Percentiles rank a stretch among this genome's conserved stretches.
phyloP scores from a whole-genome alignment of 2,329 filamentous ascomycete species.

The Fusarium xylarioides region DNA sequence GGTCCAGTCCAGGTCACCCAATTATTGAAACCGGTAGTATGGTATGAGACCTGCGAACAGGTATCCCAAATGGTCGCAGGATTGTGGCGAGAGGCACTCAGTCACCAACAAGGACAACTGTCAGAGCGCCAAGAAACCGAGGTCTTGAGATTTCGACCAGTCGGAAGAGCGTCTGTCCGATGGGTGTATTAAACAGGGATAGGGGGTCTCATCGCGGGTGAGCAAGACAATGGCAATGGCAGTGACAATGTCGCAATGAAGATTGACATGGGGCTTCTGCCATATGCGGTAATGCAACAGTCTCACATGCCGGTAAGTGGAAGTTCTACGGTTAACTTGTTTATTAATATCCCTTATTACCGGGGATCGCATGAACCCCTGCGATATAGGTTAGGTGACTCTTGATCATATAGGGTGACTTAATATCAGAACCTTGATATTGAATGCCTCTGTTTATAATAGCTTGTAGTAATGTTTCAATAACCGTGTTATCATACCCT shows the following conservation, averaged over 20 bases:
- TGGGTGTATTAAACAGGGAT: background rate
- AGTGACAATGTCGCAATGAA: background rate
- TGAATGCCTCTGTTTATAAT: background rate
- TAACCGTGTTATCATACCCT: background rate
- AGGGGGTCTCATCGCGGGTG: constrained; percentile 1
- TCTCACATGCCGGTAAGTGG: background rate
- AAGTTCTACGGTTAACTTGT: background rate
- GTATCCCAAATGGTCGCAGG: constrained; percentile 19
- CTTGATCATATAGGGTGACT: background rate
- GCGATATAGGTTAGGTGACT: background rate
- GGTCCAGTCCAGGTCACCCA: constrained; percentile 4
- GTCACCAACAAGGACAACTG: constrained; percentile 9
- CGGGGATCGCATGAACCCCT: background rate
- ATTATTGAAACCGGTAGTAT: constrained; percentile 12
- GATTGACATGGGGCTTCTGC: background rate
- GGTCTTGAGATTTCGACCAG: background rate
- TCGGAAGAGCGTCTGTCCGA: constrained; percentile 3
- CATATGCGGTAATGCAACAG: background rate
- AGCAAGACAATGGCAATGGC: background rate
- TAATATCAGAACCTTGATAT: background rate
- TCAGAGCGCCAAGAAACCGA: constrained; percentile 6
- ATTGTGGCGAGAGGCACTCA: constrained; percentile 6
- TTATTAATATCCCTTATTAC: background rate
- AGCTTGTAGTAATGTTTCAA: background rate
- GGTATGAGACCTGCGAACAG: constrained; percentile 24